Evolutionary conservation across 139 green algal genomes (phyloP), one percentile per base, ranked within the genome.

Genomic region (Spirogloea muscicola): DNA sequence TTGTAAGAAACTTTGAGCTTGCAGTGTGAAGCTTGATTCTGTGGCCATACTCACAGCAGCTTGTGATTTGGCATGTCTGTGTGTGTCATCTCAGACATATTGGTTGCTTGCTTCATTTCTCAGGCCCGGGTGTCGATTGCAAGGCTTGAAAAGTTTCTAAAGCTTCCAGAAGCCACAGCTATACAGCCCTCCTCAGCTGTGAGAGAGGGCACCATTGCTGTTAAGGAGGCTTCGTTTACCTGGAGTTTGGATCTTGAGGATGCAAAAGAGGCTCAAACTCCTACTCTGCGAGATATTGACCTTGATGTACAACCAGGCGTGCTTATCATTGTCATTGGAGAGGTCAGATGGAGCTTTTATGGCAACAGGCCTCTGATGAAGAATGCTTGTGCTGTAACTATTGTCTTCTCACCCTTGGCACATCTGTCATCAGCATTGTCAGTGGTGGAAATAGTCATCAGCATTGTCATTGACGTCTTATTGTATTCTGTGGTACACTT

Each of bases 61-160:
- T 64, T 10, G 36, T 27, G 55, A 13, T 64, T 64, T 40, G 33
- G n/a, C n/a, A n/a, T n/a, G n/a, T n/a, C n/a, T n/a, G n/a, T n/a
- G n/a, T n/a, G n/a, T n/a, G n/a, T n/a, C n/a, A n/a, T 33, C 13
- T 29, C 59, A 58, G 10, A 39, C 37, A 6, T 33, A 43, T 39
- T 31, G 52, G 31, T 37, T 29, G 4, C 59, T 51, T 68, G 43
- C 55, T 64, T 10, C 10, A 16, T 13, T 25, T 29, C 57, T 21
- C 71, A 79, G 68, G 71, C 71, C 29, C 25, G 44, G 37, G 71
- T 79, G n/a, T 77, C 71, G 0, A 38, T 49, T 3, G 71, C 33
- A 3, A 29, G 71, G 5, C n/a, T 79, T 37, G 31, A 79, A 46
- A 78, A 79, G 44, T 79, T 79, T 64, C 52, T 79, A 31, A 25